Evolutionary conservation across 805 yeast species (phyloP).

Genomic region (Saccharomyces eubayanus): DNA sequence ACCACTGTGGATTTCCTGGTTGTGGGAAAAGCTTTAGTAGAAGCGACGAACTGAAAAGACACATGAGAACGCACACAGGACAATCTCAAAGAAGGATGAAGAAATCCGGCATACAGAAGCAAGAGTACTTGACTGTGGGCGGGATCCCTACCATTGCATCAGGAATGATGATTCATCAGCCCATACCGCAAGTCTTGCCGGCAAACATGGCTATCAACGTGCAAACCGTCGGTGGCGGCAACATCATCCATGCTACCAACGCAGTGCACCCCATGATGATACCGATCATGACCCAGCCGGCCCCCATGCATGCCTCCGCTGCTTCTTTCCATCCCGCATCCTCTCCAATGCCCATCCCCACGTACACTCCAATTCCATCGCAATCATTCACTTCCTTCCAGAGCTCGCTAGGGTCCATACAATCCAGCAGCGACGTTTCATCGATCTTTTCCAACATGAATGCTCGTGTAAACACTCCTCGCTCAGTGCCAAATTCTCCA

Average conservation of each 20-base stretch:
- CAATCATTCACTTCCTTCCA: background rate
- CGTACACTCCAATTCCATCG: background rate
- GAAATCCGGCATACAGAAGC: conserved; percentile 1
- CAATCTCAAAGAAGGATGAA: conserved; percentile 5
- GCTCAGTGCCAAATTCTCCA: conserved; percentile 2
- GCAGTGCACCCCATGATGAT: conserved; percentile 3
- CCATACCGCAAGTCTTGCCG: conserved; percentile 1
- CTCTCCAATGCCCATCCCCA: background rate
- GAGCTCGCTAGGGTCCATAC: conserved; percentile 2
- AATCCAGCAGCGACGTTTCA: background rate
- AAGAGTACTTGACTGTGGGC: background rate
- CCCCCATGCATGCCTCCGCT: background rate
- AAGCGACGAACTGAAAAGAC: conserved; percentile 80
- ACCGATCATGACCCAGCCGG: conserved; percentile 1
- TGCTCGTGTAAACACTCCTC: conserved; percentile 4
- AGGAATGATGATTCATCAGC: background rate
- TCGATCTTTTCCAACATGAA: background rate
- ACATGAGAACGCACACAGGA: conserved; percentile 60
- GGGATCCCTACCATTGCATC: background rate
- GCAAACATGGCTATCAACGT: conserved; percentile 4
- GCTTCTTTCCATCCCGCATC: background rate
- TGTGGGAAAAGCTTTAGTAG: conserved; percentile 75
- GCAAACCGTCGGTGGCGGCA: background rate
- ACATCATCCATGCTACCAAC: background rate
- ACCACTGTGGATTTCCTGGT: conserved; percentile 75